A percentile compares a stretch with the other conserved stretches of the same genome.
Conservation (phyloP, 1,139 yeast genomes). For the Kluyveromyces sp. region DNA sequence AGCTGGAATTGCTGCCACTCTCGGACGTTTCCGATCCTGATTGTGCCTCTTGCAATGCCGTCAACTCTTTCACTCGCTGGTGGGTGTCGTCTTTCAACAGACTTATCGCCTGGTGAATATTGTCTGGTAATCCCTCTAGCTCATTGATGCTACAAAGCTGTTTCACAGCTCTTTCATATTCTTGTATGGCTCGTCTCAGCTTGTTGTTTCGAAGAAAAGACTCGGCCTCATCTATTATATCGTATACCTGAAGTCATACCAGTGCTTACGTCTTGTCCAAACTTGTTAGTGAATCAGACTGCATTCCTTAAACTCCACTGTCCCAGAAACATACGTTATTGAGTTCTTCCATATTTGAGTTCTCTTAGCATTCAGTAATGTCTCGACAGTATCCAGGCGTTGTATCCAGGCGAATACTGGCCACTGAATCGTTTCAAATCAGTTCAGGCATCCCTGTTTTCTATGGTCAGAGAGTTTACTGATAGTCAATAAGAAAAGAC, state of each 20-base stretch:
- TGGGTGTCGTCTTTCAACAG: constrained; percentile 20
- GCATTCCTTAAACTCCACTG: background rate
- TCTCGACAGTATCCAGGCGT: too few relatives aligned
- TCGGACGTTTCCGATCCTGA: constrained; percentile 7
- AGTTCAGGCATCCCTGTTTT: background rate
- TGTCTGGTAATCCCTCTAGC: constrained; percentile 6
- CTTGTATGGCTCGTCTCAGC: constrained; percentile 14
- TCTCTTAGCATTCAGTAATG: background rate
- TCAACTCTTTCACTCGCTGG: constrained; percentile 14
- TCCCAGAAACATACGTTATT: constrained; percentile 1
- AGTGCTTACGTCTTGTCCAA: background rate
- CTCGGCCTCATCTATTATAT: constrained; percentile 24
- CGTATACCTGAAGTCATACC: constrained; percentile 16
- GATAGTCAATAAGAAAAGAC: background rate
- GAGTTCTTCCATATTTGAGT: background rate
- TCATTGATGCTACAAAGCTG: constrained; percentile 10
- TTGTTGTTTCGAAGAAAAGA: constrained; percentile 17
- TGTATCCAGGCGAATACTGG: too few relatives aligned
- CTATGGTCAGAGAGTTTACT: background rate
- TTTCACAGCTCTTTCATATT: constrained; percentile 16
- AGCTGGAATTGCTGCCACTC: constrained; percentile 6
- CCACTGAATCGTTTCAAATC: background rate
- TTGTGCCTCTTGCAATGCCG: constrained; percentile 9
- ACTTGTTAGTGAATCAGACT: background rate
- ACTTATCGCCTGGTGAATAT: constrained; percentile 16